Evolutionary conservation across 768 basidiomycete species (phyloP), one percentile per base, ranked within the genome.

Genomic region (Suillus sp.): DNA sequence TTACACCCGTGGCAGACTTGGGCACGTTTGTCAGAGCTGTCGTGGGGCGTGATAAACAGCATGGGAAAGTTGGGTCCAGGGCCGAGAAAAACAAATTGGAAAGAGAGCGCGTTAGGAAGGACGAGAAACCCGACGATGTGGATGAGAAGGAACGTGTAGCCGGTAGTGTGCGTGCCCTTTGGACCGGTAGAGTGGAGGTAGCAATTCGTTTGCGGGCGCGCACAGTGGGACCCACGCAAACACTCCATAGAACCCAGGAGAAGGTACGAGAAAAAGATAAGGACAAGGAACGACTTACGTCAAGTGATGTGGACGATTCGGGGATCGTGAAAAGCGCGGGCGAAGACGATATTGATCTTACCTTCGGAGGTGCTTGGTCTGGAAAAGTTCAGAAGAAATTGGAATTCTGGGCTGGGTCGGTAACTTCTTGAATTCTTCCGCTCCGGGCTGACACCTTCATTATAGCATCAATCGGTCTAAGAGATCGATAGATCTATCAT

Each of bases 1-100:
- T 80, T 40, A 78, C 79, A 14, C 76, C 81, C 37, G 85, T 83
- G 10, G 69, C 78, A 10, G 87, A 91, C 67, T 69, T 92, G 47
- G 79, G 75, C 6, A 71, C 70, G 13, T 83, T 92, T 67, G 81
- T 87, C 50, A 77, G 74, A 57, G 73, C 78, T 40, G 71, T 87
- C 9, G 65, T 80, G 45, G 72, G 70, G 27, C 64, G 66, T 66
- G 65, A 69, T 48, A 65, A 78, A 72, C 71, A 78, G 74, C 66
- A 77, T 53, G 81, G 77, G 16, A 74, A 79, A 66, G 62, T 71
- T 20, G 69, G 67, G 22, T 47, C 71, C 38, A 57, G 38, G 38
- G 37, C 38, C 18, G 56, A 20, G 37, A 57, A 57, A 42, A 57
- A 57, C 10, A 40, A 40, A 18, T 27, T 20, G 25, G 69, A 68